phyloP scores from a whole-genome alignment of 2,329 filamentous ascomycete genomes.

The Cercospora zeae-maydis region DNA sequence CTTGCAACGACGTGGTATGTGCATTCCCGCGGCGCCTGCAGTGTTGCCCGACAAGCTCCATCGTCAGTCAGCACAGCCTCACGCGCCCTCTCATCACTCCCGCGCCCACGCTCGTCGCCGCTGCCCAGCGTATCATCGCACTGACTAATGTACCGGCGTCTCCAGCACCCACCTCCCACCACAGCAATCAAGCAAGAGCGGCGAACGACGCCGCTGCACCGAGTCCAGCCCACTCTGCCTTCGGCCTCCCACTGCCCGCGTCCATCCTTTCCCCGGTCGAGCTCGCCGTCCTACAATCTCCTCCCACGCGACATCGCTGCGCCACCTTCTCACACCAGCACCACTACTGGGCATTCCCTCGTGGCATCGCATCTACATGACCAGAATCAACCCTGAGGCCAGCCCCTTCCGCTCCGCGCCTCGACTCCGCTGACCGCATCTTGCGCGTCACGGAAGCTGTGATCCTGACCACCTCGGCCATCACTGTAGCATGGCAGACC shows the following conservation, averaged over 20 bases:
- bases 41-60: not conserved
- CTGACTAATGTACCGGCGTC: not conserved
- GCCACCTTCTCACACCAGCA: not conserved
- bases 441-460: not conserved
- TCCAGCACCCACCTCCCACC: not conserved
- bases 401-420: not conserved
- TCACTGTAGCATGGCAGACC: conserved; percentile 9
- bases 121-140: not conserved
- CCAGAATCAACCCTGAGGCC: conserved; percentile 1
- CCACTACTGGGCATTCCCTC: not conserved
- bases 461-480: not conserved
- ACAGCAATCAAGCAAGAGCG: not conserved
- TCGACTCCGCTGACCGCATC: not conserved
- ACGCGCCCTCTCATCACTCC: not conserved
- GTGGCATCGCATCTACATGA: conserved; percentile 8
- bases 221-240: not conserved
- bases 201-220: not conserved
- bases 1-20: not conserved
- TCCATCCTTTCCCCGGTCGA: not conserved
- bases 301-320: not conserved
- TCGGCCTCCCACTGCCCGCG: not conserved
- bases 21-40: not conserved
- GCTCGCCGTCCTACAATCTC: not conserved
- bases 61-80: not conserved
- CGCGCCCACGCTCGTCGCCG: not conserved